These are phyloP conservation scores for Aspergillus alliaceus DNA, from an alignment of 2,329 filamentous ascomycete species.

Conservation along the genomic window DNA sequence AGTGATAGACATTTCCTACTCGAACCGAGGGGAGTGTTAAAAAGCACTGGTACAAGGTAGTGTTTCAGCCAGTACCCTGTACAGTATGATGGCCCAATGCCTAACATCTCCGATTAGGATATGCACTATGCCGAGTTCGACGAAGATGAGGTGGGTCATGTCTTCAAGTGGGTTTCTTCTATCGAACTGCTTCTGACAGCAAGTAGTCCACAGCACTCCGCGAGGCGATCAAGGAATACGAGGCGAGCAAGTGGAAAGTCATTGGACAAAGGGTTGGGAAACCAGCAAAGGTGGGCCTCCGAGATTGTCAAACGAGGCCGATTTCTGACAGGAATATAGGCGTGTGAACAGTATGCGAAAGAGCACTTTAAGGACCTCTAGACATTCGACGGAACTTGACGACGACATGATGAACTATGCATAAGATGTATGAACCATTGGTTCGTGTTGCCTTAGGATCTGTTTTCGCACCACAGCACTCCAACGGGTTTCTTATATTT, in stretches of 20 bases:
- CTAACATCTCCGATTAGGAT: slow-evolving; percentile 59
- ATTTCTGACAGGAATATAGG: slow-evolving; percentile 49
- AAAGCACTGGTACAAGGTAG: slow-evolving; percentile 99
- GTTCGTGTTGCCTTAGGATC: not conserved
- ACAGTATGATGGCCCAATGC: not conserved
- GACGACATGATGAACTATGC: slow-evolving; percentile 34
- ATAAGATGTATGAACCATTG: slow-evolving; percentile 6
- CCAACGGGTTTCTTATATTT: no score
- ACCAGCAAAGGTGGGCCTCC: slow-evolving; percentile 74
- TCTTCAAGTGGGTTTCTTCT: not conserved
- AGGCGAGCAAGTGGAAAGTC: slow-evolving; percentile 97
- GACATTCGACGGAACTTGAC: slow-evolving; percentile 29
- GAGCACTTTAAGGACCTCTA: slow-evolving; percentile 71
- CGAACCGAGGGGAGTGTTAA: slow-evolving; percentile 97
- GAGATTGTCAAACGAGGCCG: slow-evolving; percentile 13
- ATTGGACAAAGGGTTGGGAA: slow-evolving; percentile 97
- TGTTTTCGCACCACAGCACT: not conserved
- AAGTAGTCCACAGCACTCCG: slow-evolving; percentile 58
- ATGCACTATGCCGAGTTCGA: slow-evolving; percentile 99
- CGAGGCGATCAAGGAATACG: slow-evolving; percentile 97
- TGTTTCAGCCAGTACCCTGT: slow-evolving; percentile 13
- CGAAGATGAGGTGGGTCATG: slow-evolving; percentile 80
- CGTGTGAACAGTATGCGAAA: slow-evolving; percentile 91
- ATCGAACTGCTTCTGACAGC: slow-evolving; percentile 13
- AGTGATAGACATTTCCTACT: slow-evolving; percentile 75